Evolutionary conservation across 192 early-diverging fungal species (phyloP), one percentile per base, ranked within the genome.

Genomic region (Coemansia sp.): DNA sequence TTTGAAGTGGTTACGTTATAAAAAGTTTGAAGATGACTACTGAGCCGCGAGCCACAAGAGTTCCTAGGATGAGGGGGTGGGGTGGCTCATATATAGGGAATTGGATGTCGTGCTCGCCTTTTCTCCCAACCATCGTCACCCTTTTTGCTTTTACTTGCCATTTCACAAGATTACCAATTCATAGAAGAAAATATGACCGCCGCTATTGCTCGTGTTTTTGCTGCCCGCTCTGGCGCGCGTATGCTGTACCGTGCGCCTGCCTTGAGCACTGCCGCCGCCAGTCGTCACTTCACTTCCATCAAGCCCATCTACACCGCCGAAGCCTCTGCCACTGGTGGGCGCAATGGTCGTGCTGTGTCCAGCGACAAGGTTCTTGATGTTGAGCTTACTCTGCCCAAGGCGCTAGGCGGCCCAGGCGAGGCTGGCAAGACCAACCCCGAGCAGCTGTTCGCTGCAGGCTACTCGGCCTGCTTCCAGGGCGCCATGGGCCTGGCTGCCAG

Each of bases 281-380:
- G 66, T 33, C 75, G 75, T 17, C 72, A 73, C 63, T 72, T 75
- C 43, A 74, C 74, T 37, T 66, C 75, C 44, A 85, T 88, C 69
- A 74, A 80, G 75, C 87, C 87, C 55, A 80, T 86, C 59, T 88
- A 88, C 68, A 88, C 87, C 1, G 85, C 87, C 38, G 87, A 88
- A 64, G 76, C 69, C 26, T 84, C 77, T 21, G 66, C 86, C 9
- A 83, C 81, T 43, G 87, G 87, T 26, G 87, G 83, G 11, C 85
- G 87, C 66, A 85, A 88, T 57, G 87, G 87, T 39, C 85, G 72
- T 30, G 75, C 84, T n/a, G 78, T 73, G 13, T 85, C 87, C 30
- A 88, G 86, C 75, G 80, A 80, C 49, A 83, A 80, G 32, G 73
- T 73, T 16, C 66, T 88, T 26, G 70, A 86, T 43, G 73, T 88